Base-by-base conservation (phyloP, 202 grass and related monocot species). In the Hordeum pubiflorum region DNA sequence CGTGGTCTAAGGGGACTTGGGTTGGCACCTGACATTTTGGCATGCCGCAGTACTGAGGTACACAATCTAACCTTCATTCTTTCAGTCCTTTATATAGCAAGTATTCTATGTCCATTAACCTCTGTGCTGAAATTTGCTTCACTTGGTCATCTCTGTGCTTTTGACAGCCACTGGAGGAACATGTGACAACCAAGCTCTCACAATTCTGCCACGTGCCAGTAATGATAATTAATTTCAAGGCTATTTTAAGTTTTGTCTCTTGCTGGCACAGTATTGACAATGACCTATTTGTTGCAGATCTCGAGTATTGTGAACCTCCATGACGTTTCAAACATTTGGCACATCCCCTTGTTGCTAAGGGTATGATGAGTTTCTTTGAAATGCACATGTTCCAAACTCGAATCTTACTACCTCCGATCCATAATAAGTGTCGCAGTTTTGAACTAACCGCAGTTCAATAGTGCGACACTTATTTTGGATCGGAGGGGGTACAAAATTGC, bases 281-380 rank as follows among this genome's bases (percentile, higher is more conserved):
- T 66, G 43, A 77, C 40, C 65, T 87, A 13, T 69, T 60, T 83
- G 71, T 86, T 88, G 52, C 89, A 99, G 96, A 81, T 79, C 11
- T 56, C 81, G 69, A 93, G 78, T 82, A 91, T 99, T 79, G 81
- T 99, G 76, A 91, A 78, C 68, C 88, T 99, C 72, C 82, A 90
- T 82, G 96, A 99, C 34, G 96, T 99, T 74, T 64, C 90, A 82
- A 99, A 99, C 83, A 99, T 99, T 88, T 99, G 96, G 96, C 92
- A 91, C 75, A 96, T 99, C 82, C 96, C 96, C 67, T 87, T 96
- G 83, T 68, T 99, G 82, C 82, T 99, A 87, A 96, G 66, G 89
- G 96, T 99, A 95, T 37, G 75, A 56, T 69, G 63, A 3, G 58
- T 66, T 71, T 74, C 39, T 90, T 56, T 63, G 34, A 21, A 72